A percentile compares a stretch with the other conserved stretches of the same genome.
Conservation (phyloP, 164 flowering plant species). For the Vitis rotundifolia region DNA sequence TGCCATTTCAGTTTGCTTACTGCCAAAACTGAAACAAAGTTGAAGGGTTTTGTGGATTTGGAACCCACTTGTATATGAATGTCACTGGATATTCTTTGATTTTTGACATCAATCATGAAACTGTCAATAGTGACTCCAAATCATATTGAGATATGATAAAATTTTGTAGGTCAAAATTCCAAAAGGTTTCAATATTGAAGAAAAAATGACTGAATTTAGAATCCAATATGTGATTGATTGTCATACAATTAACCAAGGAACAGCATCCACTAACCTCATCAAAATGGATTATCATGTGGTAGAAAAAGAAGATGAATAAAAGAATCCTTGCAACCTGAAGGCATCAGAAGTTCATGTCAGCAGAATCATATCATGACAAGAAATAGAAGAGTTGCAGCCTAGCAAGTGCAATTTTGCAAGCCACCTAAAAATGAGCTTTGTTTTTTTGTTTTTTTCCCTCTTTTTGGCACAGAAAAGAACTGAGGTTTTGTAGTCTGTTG, state of each 20-base stretch:
- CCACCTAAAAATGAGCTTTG: not conserved
- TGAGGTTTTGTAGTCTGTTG: not conserved
- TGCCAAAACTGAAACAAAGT: no score
- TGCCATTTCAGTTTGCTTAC: no score
- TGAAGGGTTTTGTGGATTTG: no score
- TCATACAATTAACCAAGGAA: not conserved
- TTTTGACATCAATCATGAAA: no score
- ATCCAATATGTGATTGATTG: not conserved
- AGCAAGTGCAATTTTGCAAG: not conserved
- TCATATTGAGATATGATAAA: no score
- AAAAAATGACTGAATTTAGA: no score
- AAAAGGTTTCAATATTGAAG: no score
- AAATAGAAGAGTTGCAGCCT: not conserved
- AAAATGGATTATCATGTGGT: conserved; percentile 62
- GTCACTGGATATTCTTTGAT: no score
- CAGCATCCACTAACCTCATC: conserved; percentile 47
- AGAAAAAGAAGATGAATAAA: conserved; percentile 57
- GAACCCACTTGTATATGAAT: no score
- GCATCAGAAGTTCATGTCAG: conserved; percentile 5
- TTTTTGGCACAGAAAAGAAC: not conserved
- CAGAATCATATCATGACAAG: not conserved
- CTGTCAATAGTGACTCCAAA: no score
- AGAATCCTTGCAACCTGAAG: conserved; percentile 69
- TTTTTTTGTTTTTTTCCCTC: no score
- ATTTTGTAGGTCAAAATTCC: no score